phyloP scores from a whole-genome alignment of 1,139 yeast genomes.

The Pichia sp. region DNA sequence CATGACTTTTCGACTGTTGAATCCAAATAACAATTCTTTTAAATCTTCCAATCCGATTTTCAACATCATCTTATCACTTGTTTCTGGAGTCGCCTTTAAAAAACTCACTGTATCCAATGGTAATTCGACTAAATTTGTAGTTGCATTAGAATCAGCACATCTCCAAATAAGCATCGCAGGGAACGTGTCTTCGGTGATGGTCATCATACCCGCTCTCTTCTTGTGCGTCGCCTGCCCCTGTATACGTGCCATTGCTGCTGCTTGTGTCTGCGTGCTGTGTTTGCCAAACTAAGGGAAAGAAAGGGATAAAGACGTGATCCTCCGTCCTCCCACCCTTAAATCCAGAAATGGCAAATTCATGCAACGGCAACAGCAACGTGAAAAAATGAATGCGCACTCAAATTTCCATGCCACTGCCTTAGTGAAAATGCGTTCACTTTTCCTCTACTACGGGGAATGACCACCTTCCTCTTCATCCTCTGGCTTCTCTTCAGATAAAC shows the following conservation, averaged over 20 bases:
- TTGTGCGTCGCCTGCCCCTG: slow-evolving; percentile 66
- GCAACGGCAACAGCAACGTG: no score
- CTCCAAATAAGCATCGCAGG: slow-evolving; percentile 71
- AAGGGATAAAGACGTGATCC: background rate
- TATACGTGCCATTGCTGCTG: slow-evolving; percentile 8
- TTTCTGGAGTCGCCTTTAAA: slow-evolving; percentile 73
- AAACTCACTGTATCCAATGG: slow-evolving; percentile 54
- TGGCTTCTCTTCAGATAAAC: no score
- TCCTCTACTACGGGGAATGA: no score
- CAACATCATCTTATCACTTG: slow-evolving; percentile 67
- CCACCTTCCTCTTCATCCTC: no score
- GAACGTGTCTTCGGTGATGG: slow-evolving; percentile 60
- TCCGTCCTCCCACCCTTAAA: no score
- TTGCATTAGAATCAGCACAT: slow-evolving; percentile 60
- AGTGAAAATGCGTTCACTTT: no score
- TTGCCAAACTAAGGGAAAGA: background rate
- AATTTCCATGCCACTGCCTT: background rate
- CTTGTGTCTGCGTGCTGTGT: background rate
- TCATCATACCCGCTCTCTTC: slow-evolving; percentile 66
- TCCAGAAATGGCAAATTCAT: no score
- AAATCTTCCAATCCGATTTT: slow-evolving; percentile 44
- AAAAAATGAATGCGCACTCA: no score
- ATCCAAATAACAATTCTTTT: slow-evolving; percentile 45
- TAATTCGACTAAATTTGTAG: slow-evolving; percentile 43
- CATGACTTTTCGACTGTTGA: slow-evolving; percentile 74